These are phyloP conservation scores for Nakazawaea ambrosiae DNA, from an alignment of 805 yeast species.

Conservation along the genomic window DNA sequence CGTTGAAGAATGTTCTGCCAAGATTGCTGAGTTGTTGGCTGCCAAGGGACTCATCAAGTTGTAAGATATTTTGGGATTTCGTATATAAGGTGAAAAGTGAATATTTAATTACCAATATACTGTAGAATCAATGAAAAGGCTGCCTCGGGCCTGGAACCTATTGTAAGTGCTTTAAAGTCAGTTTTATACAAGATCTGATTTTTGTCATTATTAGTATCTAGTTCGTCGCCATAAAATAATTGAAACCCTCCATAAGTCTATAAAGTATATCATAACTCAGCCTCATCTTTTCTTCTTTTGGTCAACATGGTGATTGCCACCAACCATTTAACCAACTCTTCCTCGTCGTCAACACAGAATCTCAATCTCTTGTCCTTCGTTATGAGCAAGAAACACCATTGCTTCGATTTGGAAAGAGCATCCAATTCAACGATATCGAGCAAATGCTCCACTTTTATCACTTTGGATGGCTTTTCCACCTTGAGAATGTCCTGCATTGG, in stretches of 20 bases:
- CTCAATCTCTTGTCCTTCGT: conserved; percentile 37
- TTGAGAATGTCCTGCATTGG: conserved; percentile 5
- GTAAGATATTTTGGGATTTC: background rate
- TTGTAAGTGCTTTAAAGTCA: background rate
- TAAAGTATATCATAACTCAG: background rate
- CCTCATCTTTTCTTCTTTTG: conserved; percentile 14
- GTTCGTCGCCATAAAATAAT: too few relatives aligned
- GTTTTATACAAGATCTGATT: background rate
- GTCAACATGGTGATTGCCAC: conserved; percentile 33
- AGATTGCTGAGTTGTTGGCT: conserved; percentile 61
- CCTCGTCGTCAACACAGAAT: conserved; percentile 37
- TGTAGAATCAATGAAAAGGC: too few relatives aligned
- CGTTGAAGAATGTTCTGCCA: conserved; percentile 75
- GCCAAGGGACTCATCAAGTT: conserved; percentile 17
- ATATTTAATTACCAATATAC: too few relatives aligned
- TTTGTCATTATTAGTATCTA: too few relatives aligned
- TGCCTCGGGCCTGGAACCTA: too few relatives aligned
- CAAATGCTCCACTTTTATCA: conserved; percentile 27
- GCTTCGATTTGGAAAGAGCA: conserved; percentile 33
- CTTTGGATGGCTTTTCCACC: conserved; percentile 21
- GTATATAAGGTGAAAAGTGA: too few relatives aligned
- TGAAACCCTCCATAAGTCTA: too few relatives aligned
- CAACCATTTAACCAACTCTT: conserved; percentile 41
- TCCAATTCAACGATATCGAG: conserved; percentile 46
- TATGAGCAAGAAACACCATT: conserved; percentile 40